Evolutionary conservation across 148 eudicot species (phyloP).

Genomic region (Rhododendron williamsianum): DNA sequence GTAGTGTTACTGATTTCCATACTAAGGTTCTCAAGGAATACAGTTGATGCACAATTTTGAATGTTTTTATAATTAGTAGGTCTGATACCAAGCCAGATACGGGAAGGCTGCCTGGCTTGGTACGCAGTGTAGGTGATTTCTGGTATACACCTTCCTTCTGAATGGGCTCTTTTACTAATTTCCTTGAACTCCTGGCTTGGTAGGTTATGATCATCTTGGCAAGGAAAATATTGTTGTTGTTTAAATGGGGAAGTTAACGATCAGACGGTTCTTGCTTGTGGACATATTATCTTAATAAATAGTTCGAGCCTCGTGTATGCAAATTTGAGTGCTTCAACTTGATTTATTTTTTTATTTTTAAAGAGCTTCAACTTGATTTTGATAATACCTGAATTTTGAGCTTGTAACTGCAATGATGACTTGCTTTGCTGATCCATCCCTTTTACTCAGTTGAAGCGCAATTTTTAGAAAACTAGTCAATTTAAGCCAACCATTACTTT

Average conservation of each 20-base stretch:
- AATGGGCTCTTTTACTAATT: neutral
- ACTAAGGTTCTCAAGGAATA: neutral
- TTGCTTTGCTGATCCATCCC: neutral
- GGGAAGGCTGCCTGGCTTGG: neutral
- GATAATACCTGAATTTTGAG: neutral
- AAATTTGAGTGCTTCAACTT: neutral
- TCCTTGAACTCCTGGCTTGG: conserved; percentile 1
- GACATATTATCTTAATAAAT: neutral
- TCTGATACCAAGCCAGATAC: neutral
- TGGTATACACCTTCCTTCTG: neutral
- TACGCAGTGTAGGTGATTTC: neutral
- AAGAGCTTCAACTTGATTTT: neutral
- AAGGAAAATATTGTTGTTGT: neutral
- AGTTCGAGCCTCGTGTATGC: neutral
- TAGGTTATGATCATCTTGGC: neutral
- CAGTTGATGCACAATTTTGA: neutral
- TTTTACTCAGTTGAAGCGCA: neutral
- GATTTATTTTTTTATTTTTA: neutral
- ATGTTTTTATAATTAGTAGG: neutral
- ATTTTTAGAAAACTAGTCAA: neutral
- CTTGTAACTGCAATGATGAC: neutral
- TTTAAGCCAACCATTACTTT: neutral
- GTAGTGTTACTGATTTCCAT: neutral
- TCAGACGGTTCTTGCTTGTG: neutral
- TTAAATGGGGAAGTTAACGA: neutral